Evolutionary conservation across 2,329 filamentous ascomycete genomes (phyloP).

Genomic region (Coleophoma crateriformis): DNA sequence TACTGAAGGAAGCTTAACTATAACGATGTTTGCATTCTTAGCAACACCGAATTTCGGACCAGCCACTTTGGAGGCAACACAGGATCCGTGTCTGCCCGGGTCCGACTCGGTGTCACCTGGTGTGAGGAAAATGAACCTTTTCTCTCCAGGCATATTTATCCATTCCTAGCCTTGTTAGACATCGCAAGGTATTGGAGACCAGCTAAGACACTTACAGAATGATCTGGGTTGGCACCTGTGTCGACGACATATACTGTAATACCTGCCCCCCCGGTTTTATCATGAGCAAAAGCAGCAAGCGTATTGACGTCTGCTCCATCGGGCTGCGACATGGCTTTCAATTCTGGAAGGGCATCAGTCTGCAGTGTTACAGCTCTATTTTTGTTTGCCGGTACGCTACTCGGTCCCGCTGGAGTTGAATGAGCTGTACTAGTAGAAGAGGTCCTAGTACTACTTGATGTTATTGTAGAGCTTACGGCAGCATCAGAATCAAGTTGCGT

Average conservation of each 20-base stretch:
- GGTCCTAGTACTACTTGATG: too few species aligned
- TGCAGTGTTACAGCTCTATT: not conserved
- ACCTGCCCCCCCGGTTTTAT: not conserved
- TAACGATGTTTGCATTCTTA: conserved; percentile 4
- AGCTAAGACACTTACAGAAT: not conserved
- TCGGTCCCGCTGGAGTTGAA: not conserved
- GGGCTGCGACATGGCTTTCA: not conserved
- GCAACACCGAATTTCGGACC: not conserved
- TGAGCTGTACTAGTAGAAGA: not conserved
- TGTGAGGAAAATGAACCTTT: not conserved
- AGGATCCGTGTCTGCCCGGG: not conserved
- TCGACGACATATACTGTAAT: not conserved
- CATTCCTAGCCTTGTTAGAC: not conserved
- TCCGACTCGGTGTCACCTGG: not conserved
- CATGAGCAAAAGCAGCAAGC: not conserved
- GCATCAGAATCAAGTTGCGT: not conserved
- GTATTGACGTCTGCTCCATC: not conserved
- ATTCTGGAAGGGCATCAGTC: not conserved
- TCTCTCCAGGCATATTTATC: not conserved
- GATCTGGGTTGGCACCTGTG: not conserved
- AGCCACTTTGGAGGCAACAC: conserved; percentile 3
- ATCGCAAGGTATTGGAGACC: not conserved
- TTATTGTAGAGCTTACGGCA: not conserved
- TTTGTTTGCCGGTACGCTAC: not conserved
- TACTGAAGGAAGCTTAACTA: conserved; percentile 1